Evolutionary conservation across 805 yeast species (phyloP), one percentile per base, ranked within the genome.

Genomic region (Starmerella bacillaris): DNA sequence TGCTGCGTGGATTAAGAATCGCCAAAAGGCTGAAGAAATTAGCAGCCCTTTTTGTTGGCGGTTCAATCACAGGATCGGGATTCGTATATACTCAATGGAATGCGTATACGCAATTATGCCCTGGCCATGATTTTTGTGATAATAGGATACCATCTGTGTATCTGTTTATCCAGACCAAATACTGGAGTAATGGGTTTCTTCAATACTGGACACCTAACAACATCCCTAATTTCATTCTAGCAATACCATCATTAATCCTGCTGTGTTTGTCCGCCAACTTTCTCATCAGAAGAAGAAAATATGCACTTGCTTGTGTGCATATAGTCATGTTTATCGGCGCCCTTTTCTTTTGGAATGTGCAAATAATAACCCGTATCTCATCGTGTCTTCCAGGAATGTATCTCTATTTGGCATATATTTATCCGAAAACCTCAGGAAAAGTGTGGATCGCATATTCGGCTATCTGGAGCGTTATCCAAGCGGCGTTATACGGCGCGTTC

Each of bases 101-200:
- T 2, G 78, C 83, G 2, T 83, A 71, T 47, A 21, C 30, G 3
- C 46, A 49, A 12, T 75, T 70, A 42, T 89, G 98, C 51, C 78
- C 82, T 1, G 64, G 82, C 38, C 34, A 21, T n/a, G 78, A 66
- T 40, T 86, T 95, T 95, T 86, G 98, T 52, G 40, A 57, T 11
- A 43, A 58, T 4, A 38, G 42, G 3, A 34, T 78, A 0, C 80
- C 78, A 5, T 66, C 75, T 17, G 59, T 86, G 11, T 73, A 73
- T 46, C 53, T 68, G 3, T 79, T 64, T 52, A 78, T 92, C 5
- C 98, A 89, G 55, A 39, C 57, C 1, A 63, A 71, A 43, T 83
- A 86, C 53, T 89, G 98, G 98, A 68, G 72, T 45, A 66, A 63
- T 30, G 96, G 98, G 0, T 70, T 84, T 35, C 54, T 89, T 37